phyloP scores from a whole-genome alignment of 805 yeast species.

The Candida tammaniensis region DNA sequence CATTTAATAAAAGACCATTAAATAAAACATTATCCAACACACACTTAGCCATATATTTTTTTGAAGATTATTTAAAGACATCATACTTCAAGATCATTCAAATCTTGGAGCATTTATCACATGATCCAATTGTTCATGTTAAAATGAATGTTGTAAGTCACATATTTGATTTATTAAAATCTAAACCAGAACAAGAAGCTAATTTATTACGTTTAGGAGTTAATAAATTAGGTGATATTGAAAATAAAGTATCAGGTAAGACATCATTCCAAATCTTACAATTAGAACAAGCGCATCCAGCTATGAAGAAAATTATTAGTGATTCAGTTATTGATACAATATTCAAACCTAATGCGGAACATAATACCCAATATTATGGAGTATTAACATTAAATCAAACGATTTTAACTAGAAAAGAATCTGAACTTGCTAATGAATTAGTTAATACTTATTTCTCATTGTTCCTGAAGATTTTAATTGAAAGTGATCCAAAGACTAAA shows the following conservation, averaged over 20 bases:
- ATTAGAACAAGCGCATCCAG: conserved; percentile 89
- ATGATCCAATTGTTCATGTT: conserved; percentile 87
- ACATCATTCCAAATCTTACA: conserved; percentile 78
- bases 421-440: conserved; percentile 75
- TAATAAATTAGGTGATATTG: conserved; percentile 91
- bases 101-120: conserved; percentile 74
- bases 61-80: conserved; percentile 85
- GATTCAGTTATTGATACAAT: conserved; percentile 79
- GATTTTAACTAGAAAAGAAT: conserved; percentile 74
- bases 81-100: conserved; percentile 73
- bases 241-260: conserved; percentile 85
- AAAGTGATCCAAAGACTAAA: conserved; percentile 49
- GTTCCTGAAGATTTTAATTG: conserved; percentile 78
- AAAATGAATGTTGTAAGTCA: conserved; percentile 74
- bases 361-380: conserved; percentile 86
- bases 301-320: conserved; percentile 81
- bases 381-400: conserved; percentile 90
- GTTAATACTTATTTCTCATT: conserved; percentile 82
- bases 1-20: conserved; percentile 74
- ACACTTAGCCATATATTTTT: conserved; percentile 71
- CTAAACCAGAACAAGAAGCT: conserved; percentile 96
- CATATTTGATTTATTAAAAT: conserved; percentile 72
- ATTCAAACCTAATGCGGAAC: conserved; percentile 68
- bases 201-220: conserved; percentile 85
- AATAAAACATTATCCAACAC: conserved; percentile 36